Base-by-base conservation (phyloP, 495 filamentous ascomycete species). In the Alectoria sarmentosa region DNA sequence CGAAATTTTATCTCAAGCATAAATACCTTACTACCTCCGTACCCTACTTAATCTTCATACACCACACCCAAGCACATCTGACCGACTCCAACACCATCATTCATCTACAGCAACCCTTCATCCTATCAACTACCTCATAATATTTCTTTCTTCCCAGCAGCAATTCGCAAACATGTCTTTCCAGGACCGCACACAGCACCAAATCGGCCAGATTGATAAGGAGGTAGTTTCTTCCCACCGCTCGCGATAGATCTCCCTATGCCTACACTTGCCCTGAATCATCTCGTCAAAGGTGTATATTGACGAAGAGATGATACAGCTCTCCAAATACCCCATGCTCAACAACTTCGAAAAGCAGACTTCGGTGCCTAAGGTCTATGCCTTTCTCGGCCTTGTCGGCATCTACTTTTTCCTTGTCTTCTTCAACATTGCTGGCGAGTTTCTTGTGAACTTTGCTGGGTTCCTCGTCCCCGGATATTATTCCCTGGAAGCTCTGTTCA, bases 331-430 rank as follows among this genome's bases (percentile, higher is more conserved):
- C 82, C 90, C 90, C 63, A 77, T 83, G 72, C 88, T 99, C 73
- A 92, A 90, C 84, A 95, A 98, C 80, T 85, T 99, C 67, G 95
- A 99, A 87, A 90, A 89, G 78, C 91, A 96, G 79, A 94, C 91
- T 67, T 88, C 86, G 30, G 86, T 96, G 56, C 94, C 94, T 67
- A 99, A 99, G 83, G 91, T 93, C 75, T 98, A 99, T 72, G 90
- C 86, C 68, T 84, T 96, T 78, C 88, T 96, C 58, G 94, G 94
- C 69, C 76, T 96, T 17, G 78, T 74, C 57, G 87, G 86, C 58
- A 81, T 96, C 70, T 99, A 99, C 83, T 92, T 96, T 83, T 96
- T 97, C 84, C 84, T 99, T 23, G 90, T 98, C 78, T 88, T 98
- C 83, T 95, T 99, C 84, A 99, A 99, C 84, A 92, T 97, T 70